Percentiles rank a stretch among this genome's conserved stretches.
Evolutionary conservation across 2,329 filamentous ascomycete species (phyloP).

Genomic region (Ophiostoma himal-ulmi): DNA sequence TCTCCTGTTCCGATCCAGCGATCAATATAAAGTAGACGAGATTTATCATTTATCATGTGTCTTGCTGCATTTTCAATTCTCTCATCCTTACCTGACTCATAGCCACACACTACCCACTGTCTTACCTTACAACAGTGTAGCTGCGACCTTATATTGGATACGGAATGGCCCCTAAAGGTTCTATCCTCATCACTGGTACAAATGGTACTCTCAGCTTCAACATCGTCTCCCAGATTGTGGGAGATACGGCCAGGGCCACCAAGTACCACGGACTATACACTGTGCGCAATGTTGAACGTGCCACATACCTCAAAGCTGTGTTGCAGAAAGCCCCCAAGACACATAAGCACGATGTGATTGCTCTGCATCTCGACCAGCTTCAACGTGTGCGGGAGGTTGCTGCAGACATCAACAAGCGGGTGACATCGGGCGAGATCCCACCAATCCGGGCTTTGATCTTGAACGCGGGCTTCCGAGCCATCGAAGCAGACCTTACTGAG

Average conservation of each 20-base stretch:
- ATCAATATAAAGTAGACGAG: neutral
- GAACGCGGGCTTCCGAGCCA: slow-evolving; percentile 29
- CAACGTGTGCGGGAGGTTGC: slow-evolving; percentile 25
- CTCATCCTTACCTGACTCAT: neutral
- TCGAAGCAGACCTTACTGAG: slow-evolving; percentile 29
- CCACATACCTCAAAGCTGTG: slow-evolving; percentile 19
- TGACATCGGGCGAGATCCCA: slow-evolving; percentile 27
- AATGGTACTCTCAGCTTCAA: slow-evolving; percentile 24
- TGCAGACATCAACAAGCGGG: slow-evolving; percentile 23
- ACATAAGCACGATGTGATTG: slow-evolving; percentile 24
- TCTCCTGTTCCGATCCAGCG: neutral
- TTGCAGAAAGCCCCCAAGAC: slow-evolving; percentile 16
- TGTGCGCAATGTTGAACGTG: slow-evolving; percentile 20
- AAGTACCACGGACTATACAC: slow-evolving; percentile 24
- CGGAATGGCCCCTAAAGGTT: slow-evolving; percentile 16
- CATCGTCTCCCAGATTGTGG: slow-evolving; percentile 19
- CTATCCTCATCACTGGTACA: slow-evolving; percentile 24
- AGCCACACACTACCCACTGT: neutral
- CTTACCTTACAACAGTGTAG: neutral
- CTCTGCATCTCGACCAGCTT: slow-evolving; percentile 25
- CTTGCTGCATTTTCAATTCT: neutral
- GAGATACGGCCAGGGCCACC: slow-evolving; percentile 1
- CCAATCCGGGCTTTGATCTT: slow-evolving; percentile 31
- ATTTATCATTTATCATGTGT: neutral
- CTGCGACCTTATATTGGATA: neutral